Conservation (phyloP, 2,329 filamentous ascomycete genomes). For the Diaporthe nobilis region DNA sequence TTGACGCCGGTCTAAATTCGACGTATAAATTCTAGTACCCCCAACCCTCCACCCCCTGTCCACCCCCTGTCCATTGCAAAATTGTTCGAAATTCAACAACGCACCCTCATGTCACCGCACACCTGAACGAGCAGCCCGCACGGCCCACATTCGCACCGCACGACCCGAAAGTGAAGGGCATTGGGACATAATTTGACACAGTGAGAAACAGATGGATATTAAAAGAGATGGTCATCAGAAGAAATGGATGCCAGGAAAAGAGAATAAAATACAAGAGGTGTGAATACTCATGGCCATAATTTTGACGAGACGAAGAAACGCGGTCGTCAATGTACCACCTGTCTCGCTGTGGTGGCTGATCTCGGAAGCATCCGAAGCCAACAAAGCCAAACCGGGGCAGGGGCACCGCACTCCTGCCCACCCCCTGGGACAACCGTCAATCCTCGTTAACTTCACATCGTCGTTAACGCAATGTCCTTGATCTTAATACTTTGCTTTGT, state of each 20-base stretch:
- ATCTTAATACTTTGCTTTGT: background rate
- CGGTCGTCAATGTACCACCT: background rate
- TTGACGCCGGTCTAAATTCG: too few relatives aligned
- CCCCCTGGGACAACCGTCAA: background rate
- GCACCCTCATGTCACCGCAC: too few relatives aligned
- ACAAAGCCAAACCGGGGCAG: background rate
- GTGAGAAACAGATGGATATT: background rate
- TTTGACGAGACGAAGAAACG: background rate
- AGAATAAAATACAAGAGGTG: background rate
- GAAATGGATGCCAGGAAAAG: background rate
- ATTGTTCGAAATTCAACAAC: too few relatives aligned
- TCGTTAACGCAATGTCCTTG: background rate
- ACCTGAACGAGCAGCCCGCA: too few relatives aligned
- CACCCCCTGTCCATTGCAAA: too few relatives aligned
- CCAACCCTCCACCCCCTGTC: too few relatives aligned
- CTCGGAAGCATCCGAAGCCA: background rate
- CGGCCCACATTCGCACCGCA: background rate
- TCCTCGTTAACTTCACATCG: background rate
- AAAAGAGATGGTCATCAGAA: background rate
- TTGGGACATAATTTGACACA: background rate
- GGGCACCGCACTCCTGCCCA: too few relatives aligned
- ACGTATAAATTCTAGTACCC: too few relatives aligned
- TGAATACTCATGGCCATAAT: background rate
- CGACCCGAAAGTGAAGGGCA: background rate
- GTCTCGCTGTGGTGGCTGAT: background rate